Base-by-base conservation (phyloP, 176 grass and related monocot species). In the Thinopyrum elongatum region DNA sequence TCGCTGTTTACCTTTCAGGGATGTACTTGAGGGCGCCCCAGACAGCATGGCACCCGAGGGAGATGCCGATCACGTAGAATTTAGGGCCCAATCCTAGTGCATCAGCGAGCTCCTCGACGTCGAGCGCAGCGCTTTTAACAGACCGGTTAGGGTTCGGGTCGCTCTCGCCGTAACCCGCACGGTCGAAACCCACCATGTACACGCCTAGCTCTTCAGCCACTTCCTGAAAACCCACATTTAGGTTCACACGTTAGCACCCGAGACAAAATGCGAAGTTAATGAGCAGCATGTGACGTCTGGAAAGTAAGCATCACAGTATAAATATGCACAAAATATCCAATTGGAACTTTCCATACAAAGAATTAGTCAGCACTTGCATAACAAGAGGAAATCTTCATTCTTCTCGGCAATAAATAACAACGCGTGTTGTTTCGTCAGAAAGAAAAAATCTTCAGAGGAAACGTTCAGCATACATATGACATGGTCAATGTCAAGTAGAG, bases 1-100 rank as follows among this genome's bases (percentile, higher is more conserved):
- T 29, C 11, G 34, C 21, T 35, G n/a, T 19, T 58, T 76, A 92
- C 93, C 93, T 93, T 4, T 85, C 44, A 1, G 93, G 93, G 68
- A 93, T 95, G 70, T 95, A 93, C 27, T 91, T 89, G 70, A 95
- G 89, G 61, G 93, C 88, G 42, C 88, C 93, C 93, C 93, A 95
- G 61, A 88, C 86, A 36, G 93, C 93, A 83, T 95, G 93, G 65
- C 91, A 81, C 6, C 93, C 93, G 2, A 95, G 86, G 41, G 93
- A 95, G 28, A 89, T 80, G 57, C 93, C 91, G 41, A 93, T 80
- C 7, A 95, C 66, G 14, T 91, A 93, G 86, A 95, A 93, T 44
- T 88, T 95, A 28, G 83, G 86, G 4, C 93, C 91, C 3, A 93
- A 51, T 4, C 87, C 88, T 14, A 95, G 86, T 0, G 86, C 82